These are phyloP conservation scores for Elongisporangium undulatum DNA, from an alignment of 352 stramenopile genomes.

Conservation along the genomic window DNA sequence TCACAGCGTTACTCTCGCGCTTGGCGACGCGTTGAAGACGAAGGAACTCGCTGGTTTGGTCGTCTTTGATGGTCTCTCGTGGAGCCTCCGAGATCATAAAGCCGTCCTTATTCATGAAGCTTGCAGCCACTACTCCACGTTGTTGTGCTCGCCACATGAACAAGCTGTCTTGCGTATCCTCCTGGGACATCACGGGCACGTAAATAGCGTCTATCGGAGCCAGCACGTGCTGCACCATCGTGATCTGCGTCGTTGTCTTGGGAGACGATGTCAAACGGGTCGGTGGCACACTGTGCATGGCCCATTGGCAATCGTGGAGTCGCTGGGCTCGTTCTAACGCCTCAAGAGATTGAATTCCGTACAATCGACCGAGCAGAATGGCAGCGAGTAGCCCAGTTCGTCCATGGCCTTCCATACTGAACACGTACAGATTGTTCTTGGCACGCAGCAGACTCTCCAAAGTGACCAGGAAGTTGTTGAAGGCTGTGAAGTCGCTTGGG, in stretches of 20 bases:
- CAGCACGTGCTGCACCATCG: slow-evolving; percentile 37
- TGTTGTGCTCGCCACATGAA: slow-evolving; percentile 40
- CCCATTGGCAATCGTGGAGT: slow-evolving; percentile 58
- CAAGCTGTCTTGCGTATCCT: slow-evolving; percentile 36
- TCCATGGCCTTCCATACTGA: slow-evolving; percentile 65
- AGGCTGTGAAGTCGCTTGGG: slow-evolving; percentile 6
- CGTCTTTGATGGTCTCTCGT: slow-evolving; percentile 14
- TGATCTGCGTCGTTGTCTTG: slow-evolving; percentile 37
- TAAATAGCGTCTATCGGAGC: slow-evolving; percentile 65
- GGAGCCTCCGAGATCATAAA: slow-evolving; percentile 49
- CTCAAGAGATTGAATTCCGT: slow-evolving; percentile 48
- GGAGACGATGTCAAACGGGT: slow-evolving; percentile 46
- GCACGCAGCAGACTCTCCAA: slow-evolving; percentile 50
- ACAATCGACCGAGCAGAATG: slow-evolving; percentile 66
- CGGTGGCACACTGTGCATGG: slow-evolving; percentile 18
- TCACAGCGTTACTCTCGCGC: slow-evolving; percentile 31
- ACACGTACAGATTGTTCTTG: slow-evolving; percentile 64
- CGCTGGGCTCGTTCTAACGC: slow-evolving; percentile 61
- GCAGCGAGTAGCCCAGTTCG: slow-evolving; percentile 64
- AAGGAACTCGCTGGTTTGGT: slow-evolving; percentile 26
- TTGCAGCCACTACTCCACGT: slow-evolving; percentile 40
- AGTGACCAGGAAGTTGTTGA: slow-evolving; percentile 14
- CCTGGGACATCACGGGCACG: slow-evolving; percentile 32
- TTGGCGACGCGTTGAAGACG: slow-evolving; percentile 35
- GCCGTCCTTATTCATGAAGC: slow-evolving; percentile 37